Conservation (phyloP, 768 basidiomycete genomes). For the Cytidiella melzeri region DNA sequence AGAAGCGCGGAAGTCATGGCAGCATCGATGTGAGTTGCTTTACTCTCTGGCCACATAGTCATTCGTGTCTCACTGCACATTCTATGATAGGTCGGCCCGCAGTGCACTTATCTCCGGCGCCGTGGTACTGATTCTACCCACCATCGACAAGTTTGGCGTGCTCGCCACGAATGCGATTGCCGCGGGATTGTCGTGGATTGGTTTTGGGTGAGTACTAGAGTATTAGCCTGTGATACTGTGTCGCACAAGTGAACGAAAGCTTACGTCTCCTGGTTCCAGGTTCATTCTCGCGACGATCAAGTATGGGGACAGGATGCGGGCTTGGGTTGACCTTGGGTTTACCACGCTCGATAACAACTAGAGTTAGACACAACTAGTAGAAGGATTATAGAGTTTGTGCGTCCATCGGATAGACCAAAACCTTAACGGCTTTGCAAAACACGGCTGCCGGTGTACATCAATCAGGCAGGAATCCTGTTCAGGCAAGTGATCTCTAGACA, state of each 20-base stretch:
- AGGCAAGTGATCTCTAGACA: no score
- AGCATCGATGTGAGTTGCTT: conserved; percentile 41
- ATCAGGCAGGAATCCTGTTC: no score
- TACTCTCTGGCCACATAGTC: not conserved
- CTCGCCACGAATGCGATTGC: conserved; percentile 40
- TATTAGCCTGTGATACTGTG: no score
- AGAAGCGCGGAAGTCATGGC: conserved; percentile 62
- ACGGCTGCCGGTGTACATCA: no score
- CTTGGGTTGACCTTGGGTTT: conserved; percentile 51
- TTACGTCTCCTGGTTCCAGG: not conserved
- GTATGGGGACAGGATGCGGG: conserved; percentile 52
- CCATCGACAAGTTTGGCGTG: conserved; percentile 49
- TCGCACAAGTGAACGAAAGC: no score
- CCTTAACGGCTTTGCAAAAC: no score
- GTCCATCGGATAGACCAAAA: no score
- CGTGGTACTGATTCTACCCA: conserved; percentile 45
- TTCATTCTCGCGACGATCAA: conserved; percentile 10
- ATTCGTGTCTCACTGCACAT: no score
- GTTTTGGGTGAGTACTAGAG: conserved; percentile 42
- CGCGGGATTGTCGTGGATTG: conserved; percentile 42
- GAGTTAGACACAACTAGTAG: no score
- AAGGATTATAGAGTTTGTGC: no score
- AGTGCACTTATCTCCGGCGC: conserved; percentile 36
- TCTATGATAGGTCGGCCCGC: conserved; percentile 38
- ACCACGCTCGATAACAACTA: conserved; percentile 28